These are phyloP conservation scores for Amniculicola lignicola DNA, from an alignment of 495 filamentous ascomycete genomes.

Conservation along the genomic window DNA sequence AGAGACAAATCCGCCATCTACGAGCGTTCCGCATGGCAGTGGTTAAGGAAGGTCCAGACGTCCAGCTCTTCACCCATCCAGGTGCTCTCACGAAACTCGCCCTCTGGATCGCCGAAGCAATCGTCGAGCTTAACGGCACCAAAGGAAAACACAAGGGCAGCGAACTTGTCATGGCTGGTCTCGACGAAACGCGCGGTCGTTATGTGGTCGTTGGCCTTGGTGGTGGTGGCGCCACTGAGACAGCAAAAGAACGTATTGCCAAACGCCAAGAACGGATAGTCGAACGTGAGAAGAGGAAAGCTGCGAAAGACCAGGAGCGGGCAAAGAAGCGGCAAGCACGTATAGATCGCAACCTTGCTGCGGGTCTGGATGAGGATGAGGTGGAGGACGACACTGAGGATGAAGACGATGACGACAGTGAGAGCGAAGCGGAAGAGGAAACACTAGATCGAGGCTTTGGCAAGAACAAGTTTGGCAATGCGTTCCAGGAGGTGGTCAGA, in stretches of 20 bases:
- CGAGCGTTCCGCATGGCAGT: slow-evolving; percentile 91
- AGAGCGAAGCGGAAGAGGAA: slow-evolving; percentile 58
- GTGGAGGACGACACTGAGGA: slow-evolving; percentile 55
- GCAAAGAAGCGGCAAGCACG: slow-evolving; percentile 51
- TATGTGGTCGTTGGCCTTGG: slow-evolving; percentile 89
- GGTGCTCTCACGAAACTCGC: slow-evolving; percentile 89
- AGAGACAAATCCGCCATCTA: slow-evolving; percentile 88
- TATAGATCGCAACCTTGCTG: slow-evolving; percentile 35
- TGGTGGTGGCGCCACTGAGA: slow-evolving; percentile 66
- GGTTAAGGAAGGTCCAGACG: slow-evolving; percentile 91
- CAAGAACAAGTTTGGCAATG: slow-evolving; percentile 84
- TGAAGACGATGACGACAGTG: slow-evolving; percentile 51
- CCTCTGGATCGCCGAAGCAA: slow-evolving; percentile 89
- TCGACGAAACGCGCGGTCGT: slow-evolving; percentile 83
- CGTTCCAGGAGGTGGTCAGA: slow-evolving; percentile 91
- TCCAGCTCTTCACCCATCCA: slow-evolving; percentile 82
- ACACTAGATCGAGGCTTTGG: slow-evolving; percentile 63
- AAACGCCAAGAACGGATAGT: slow-evolving; percentile 58
- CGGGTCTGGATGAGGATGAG: slow-evolving; percentile 41
- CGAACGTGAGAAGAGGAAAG: slow-evolving; percentile 59
- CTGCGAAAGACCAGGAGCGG: slow-evolving; percentile 53
- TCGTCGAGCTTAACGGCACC: slow-evolving; percentile 82
- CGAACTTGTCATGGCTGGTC: slow-evolving; percentile 81
- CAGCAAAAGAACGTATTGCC: slow-evolving; percentile 61
- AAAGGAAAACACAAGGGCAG: slow-evolving; percentile 61